Evolutionary conservation across 495 filamentous ascomycete genomes (phyloP).

Genomic region (Glarea lozoyensis): DNA sequence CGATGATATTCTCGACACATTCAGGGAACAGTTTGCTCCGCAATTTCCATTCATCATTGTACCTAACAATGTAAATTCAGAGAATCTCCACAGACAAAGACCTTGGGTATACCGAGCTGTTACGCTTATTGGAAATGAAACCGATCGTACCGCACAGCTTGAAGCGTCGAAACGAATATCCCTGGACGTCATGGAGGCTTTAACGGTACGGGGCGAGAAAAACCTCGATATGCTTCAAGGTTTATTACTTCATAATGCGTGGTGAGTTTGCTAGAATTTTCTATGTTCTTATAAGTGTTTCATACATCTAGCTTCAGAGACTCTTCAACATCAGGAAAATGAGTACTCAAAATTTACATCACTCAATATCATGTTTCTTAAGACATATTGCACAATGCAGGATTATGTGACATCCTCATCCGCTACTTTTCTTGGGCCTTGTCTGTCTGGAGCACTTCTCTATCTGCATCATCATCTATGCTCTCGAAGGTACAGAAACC

Average conservation of each 20-base stretch:
- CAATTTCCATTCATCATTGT: slow-evolving; percentile 12
- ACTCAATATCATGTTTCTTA: too few species aligned
- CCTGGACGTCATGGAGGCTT: slow-evolving; percentile 4
- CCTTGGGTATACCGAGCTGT: slow-evolving; percentile 14
- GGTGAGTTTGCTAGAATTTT: too few species aligned
- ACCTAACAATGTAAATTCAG: neutral
- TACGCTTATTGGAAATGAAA: slow-evolving; percentile 7
- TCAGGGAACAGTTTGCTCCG: slow-evolving; percentile 2
- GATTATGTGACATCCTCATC: too few species aligned
- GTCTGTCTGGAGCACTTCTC: too few species aligned
- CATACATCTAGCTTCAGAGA: too few species aligned
- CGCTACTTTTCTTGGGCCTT: too few species aligned
- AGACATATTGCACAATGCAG: too few species aligned
- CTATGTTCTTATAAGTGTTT: too few species aligned
- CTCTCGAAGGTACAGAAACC: too few species aligned
- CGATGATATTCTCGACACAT: slow-evolving; percentile 5
- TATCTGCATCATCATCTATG: too few species aligned
- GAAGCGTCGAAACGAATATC: slow-evolving; percentile 5
- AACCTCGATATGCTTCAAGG: slow-evolving; percentile 18
- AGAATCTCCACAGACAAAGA: slow-evolving; percentile 4
- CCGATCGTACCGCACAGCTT: slow-evolving; percentile 6
- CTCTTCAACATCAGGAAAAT: too few species aligned
- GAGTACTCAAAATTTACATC: too few species aligned
- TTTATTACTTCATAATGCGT: slow-evolving; percentile 12
- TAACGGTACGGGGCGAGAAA: slow-evolving; percentile 11